Percentiles rank a stretch among this genome's conserved stretches.
Evolutionary conservation across 2,329 filamentous ascomycete genomes (phyloP).

Genomic region (Mycosphaerella arachidis): DNA sequence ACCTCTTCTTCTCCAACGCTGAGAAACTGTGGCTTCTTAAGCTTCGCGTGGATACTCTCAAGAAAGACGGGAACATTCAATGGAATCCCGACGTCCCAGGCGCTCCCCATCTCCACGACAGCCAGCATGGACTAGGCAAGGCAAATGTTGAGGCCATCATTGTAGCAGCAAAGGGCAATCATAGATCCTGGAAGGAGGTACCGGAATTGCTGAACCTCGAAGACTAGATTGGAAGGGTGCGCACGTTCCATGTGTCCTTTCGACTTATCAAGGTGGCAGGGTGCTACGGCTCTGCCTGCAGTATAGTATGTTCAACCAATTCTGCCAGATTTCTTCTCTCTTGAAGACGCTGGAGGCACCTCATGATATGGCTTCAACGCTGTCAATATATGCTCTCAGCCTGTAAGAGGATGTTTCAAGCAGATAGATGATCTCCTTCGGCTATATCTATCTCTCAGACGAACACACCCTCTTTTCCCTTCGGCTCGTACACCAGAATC

Average conservation of each 20-base stretch:
- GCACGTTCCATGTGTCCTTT: no score
- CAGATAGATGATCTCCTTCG: not conserved
- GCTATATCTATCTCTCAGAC: not conserved
- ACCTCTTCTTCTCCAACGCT: constrained; percentile 25
- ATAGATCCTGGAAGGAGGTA: not conserved
- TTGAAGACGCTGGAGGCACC: not conserved
- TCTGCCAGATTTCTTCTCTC: not conserved
- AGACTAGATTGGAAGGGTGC: not conserved
- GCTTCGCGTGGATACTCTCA: constrained; percentile 18
- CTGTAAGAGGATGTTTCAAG: not conserved
- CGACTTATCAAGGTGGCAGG: not conserved
- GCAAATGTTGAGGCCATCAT: constrained; percentile 25
- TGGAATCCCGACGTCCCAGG: constrained; percentile 18
- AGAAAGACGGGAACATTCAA: constrained; percentile 17
- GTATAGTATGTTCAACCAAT: not conserved
- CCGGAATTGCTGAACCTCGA: not conserved
- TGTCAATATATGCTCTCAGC: not conserved
- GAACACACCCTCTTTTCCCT: not conserved
- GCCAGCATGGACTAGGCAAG: constrained; percentile 19
- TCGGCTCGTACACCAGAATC: constrained; percentile 15
- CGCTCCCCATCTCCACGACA: constrained; percentile 26
- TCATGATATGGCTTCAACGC: not conserved
- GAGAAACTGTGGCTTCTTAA: constrained; percentile 25
- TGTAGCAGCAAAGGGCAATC: constrained; percentile 15
- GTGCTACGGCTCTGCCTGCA: not conserved